Evolutionary conservation across 805 yeast genomes (phyloP).

Genomic region (Tetrapisispora phaffii): DNA sequence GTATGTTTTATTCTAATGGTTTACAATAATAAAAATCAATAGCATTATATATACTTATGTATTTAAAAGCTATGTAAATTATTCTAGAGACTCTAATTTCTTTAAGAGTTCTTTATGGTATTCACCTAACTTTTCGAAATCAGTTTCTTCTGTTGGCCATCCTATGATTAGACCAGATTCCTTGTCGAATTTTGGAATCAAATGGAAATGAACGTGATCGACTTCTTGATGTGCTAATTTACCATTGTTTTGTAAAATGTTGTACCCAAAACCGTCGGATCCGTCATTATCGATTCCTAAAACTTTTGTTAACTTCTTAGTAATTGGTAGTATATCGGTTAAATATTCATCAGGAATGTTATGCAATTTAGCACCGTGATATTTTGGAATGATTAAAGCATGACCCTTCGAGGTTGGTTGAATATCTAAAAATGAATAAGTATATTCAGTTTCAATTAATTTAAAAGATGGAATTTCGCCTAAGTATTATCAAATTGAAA

Average conservation of each 20-base stretch:
- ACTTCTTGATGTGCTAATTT: constrained; percentile 92
- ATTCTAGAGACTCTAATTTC: constrained; percentile 28
- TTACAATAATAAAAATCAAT: too few species aligned
- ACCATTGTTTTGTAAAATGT: constrained; percentile 87
- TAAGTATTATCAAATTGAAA: constrained; percentile 11
- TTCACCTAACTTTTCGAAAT: constrained; percentile 59
- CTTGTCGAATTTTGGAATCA: constrained; percentile 76
- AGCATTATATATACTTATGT: too few species aligned
- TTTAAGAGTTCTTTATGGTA: constrained; percentile 51
- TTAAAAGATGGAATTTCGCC: constrained; percentile 94
- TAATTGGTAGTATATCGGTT: constrained; percentile 76
- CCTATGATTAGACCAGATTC: constrained; percentile 76
- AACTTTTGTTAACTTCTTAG: constrained; percentile 73
- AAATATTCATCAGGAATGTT: constrained; percentile 86
- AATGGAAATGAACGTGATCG: constrained; percentile 93
- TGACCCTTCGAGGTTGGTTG: constrained; percentile 90
- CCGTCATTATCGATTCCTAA: constrained; percentile 56
- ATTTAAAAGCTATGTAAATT: background rate
- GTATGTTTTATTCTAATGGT: too few species aligned
- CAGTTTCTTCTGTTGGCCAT: constrained; percentile 86
- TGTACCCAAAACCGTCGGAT: constrained; percentile 59
- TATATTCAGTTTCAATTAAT: constrained; percentile 70
- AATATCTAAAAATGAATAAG: constrained; percentile 83
- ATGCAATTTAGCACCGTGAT: constrained; percentile 88
- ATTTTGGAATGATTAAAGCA: constrained; percentile 81